A percentile compares a stretch with the other conserved stretches of the same genome.
These are phyloP conservation scores for Heliamphora pulchella DNA, from an alignment of 179 eudicot species.

Conservation along the genomic window DNA sequence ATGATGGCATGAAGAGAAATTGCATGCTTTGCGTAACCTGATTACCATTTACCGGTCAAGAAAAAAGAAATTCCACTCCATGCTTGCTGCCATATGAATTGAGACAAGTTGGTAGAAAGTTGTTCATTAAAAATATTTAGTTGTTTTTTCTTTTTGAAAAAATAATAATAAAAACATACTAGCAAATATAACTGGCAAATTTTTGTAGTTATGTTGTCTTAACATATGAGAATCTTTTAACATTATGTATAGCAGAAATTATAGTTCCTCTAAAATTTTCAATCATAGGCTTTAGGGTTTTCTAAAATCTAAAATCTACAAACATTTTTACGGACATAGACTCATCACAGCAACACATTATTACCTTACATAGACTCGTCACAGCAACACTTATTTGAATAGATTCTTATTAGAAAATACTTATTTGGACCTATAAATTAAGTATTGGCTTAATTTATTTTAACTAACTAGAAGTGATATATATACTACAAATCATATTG, in stretches of 20 bases:
- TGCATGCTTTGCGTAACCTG: too few species aligned
- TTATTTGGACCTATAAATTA: too few species aligned
- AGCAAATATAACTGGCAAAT: neutral
- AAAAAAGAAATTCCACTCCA: too few species aligned
- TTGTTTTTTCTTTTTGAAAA: neutral
- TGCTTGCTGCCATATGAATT: too few species aligned
- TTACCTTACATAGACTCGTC: too few species aligned
- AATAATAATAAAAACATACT: neutral
- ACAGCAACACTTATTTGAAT: neutral
- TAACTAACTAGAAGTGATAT: neutral
- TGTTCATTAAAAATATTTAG: neutral
- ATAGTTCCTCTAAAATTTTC: too few species aligned
- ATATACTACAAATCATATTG: neutral
- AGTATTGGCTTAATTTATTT: neutral
- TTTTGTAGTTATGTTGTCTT: too few species aligned
- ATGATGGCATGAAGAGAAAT: too few species aligned
- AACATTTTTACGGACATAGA: neutral
- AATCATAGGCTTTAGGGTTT: neutral
- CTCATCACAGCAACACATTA: neutral
- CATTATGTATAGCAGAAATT: too few species aligned
- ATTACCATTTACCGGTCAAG: too few species aligned
- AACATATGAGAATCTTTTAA: too few species aligned
- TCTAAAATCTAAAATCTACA: neutral
- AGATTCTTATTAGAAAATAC: neutral
- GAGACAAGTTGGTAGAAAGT: too few species aligned